Percentiles rank a stretch among this genome's conserved stretches.
Conservation (phyloP, 495 filamentous ascomycete genomes). For the Chaetomidium leptoderma region DNA sequence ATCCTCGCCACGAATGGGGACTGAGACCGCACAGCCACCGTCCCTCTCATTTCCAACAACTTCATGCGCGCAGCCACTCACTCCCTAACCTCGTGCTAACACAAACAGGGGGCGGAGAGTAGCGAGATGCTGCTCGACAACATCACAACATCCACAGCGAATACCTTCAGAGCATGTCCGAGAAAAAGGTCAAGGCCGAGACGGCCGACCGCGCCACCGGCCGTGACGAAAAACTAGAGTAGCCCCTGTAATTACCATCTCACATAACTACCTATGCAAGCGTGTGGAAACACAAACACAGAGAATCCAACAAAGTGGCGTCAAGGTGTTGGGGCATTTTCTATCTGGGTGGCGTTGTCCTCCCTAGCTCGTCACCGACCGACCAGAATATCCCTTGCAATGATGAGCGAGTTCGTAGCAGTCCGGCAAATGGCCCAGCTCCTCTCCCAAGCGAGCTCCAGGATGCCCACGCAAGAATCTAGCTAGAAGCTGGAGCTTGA, state of each 20-base stretch:
- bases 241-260: background rate
- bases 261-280: too few relatives aligned
- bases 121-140: background rate
- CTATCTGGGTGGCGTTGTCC: too few relatives aligned
- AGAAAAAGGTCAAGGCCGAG: background rate
- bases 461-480: too few relatives aligned
- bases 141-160: background rate
- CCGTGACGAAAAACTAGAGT: background rate
- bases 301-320: too few relatives aligned
- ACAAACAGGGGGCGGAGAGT: background rate
- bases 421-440: too few relatives aligned
- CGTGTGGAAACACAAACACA: too few relatives aligned
- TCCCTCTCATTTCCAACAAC: conserved; percentile 9
- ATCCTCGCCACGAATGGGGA: conserved; percentile 4
- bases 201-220: background rate
- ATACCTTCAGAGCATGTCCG: background rate
- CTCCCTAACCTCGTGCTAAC: background rate
- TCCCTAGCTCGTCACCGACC: too few relatives aligned
- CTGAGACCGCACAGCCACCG: conserved; percentile 4
- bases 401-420: too few relatives aligned
- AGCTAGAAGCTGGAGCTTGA: too few relatives aligned
- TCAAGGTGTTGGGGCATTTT: too few relatives aligned
- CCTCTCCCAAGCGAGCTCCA: too few relatives aligned
- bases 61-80: background rate
- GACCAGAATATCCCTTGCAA: too few relatives aligned